phyloP scores from a whole-genome alignment of 345 rosid species.

The Erodium maritimum region DNA sequence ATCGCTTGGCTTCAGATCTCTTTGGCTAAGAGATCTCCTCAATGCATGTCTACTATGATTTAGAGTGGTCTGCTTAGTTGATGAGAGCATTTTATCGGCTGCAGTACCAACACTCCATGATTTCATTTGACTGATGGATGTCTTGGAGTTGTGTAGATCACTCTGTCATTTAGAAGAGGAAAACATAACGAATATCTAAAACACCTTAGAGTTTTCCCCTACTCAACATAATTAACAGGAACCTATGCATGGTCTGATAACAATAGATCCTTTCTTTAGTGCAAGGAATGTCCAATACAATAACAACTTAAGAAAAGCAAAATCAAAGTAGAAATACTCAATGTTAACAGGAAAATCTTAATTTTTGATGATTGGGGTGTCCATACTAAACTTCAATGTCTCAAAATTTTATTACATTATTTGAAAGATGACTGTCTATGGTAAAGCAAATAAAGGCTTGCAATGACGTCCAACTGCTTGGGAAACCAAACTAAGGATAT shows the following conservation, averaged over 20 bases:
- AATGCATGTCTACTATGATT: slow-evolving; percentile 37
- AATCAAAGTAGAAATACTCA: too few species aligned
- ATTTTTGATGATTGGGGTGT: too few species aligned
- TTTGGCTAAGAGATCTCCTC: slow-evolving; percentile 66
- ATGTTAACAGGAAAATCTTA: too few species aligned
- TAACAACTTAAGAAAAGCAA: background rate
- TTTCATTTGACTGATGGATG: slow-evolving; percentile 25
- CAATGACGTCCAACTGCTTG: too few species aligned
- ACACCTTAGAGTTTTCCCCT: background rate
- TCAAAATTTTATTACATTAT: too few species aligned
- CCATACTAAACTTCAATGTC: too few species aligned
- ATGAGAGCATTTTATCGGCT: slow-evolving; percentile 20
- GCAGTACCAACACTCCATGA: slow-evolving; percentile 26
- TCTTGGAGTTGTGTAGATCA: slow-evolving; percentile 45
- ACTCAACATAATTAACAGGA: background rate
- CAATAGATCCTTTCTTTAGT: background rate
- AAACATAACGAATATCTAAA: background rate
- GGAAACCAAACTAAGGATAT: too few species aligned
- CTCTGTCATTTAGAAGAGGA: slow-evolving; percentile 40
- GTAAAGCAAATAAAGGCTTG: too few species aligned
- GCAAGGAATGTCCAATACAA: background rate
- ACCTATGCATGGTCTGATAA: background rate
- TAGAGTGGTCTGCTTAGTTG: slow-evolving; percentile 28
- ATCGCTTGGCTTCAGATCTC: slow-evolving; percentile 55
- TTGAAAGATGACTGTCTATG: too few species aligned